Evolutionary conservation across 805 yeast genomes (phyloP).

Genomic region (Suhomyces sp.): DNA sequence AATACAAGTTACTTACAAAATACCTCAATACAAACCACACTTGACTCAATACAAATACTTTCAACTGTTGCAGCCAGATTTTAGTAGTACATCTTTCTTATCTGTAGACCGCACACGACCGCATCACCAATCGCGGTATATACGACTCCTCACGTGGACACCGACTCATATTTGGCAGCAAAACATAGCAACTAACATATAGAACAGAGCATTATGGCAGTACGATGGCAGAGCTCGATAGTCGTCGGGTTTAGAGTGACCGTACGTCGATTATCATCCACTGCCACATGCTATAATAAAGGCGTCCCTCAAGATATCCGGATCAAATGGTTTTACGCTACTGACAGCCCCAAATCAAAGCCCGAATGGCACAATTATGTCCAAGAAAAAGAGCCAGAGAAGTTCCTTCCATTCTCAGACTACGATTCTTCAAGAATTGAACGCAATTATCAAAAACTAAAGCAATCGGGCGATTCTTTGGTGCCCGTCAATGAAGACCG

Average conservation of each 20-base stretch:
- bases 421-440: constrained; percentile 66
- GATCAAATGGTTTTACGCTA: constrained; percentile 75
- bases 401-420: constrained; percentile 65
- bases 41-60: no score
- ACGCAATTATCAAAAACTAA: constrained; percentile 29
- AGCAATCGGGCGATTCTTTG: neutral
- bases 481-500: constrained; percentile 79
- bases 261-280: neutral
- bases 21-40: no score
- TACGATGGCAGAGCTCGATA: neutral
- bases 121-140: neutral
- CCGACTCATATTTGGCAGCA: neutral
- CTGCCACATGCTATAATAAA: neutral
- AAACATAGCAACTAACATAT: neutral
- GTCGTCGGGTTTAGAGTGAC: neutral
- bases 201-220: neutral
- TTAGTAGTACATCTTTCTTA: neutral
- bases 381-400: constrained; percentile 48
- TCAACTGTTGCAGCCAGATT: neutral
- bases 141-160: neutral
- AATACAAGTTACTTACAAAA: no score
- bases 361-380: constrained; percentile 59
- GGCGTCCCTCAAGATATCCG: neutral
- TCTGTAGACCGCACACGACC: neutral
- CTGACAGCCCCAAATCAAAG: constrained; percentile 68